Base-by-base conservation (phyloP, 176 grass and related monocot species). In the Secale cereale region DNA sequence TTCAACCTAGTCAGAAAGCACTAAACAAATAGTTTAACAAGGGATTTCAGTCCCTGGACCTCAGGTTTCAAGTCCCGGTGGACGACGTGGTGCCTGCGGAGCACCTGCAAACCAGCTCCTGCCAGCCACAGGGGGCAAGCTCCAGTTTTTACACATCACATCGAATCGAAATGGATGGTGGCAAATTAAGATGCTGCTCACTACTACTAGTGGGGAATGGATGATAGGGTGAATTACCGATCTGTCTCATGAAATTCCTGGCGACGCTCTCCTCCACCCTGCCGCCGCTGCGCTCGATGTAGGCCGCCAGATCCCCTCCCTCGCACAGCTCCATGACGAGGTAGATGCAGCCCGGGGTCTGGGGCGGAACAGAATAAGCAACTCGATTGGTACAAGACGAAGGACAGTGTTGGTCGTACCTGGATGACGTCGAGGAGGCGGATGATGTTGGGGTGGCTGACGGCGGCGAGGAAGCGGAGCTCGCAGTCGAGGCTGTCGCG, bases 21-120 rank as follows among this genome's bases (percentile, higher is more conserved):
- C 3, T 5, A n/a, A 6, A 8, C 10, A 76, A 0, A 1, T 3
- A 56, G 37, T 14, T 22, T 9, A n/a, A 75, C 1, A 70, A 60
- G 46, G 14, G 63, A 46, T 63, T 56, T 17, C 32, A 74, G 7
- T 82, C 35, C 70, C 45, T 82, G 56, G 33, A 91, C 89, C 89
- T 91, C 59, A 40, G 92, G 92, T 82, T 94, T 94, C 81, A 91
- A 65, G 78, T 94, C 92, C 40, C 89, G 59, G 76, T 94, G 92
- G 85, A 94, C 83, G 35, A 94, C 46, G 65, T 91, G 89, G 87
- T 91, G 89, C 23, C 10, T 10, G 65, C 63, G 81, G 27, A 94
- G 78, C 77, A 85, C 87, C 78, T 91, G 70, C 46, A 89, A 85
- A 56, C 81, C 89, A 87, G 74, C 81, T 89, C 92, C 92, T 94